Base-by-base conservation (phyloP, 2,329 filamentous ascomycete species). In the Colletotrichum sp. region DNA sequence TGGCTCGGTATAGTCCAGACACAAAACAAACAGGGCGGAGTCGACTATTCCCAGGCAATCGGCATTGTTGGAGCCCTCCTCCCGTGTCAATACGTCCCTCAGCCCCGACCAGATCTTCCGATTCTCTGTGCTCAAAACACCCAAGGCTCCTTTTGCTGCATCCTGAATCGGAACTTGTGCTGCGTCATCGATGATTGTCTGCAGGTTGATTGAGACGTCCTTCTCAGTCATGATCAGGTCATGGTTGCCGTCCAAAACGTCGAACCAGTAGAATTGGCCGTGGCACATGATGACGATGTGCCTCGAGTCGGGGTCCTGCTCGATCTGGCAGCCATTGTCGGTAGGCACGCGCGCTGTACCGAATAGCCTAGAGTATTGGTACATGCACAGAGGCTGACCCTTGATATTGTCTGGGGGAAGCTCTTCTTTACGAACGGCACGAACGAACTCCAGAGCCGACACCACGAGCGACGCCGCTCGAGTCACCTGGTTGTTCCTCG, bases 251-350 rank as follows among this genome's bases (percentile, higher is more conserved):
- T 99, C 97, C 21, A 99, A 88, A 3, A 98, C 96, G 84, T 99
- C 97, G 81, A 99, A 99, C 96, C 96, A 99, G 85, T 99, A 99
- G 81, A 99, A 96, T 80, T 99, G 97, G 3, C 97, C 97, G 78
- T 96, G 95, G 82, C 95, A 98, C 85, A 99, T 90, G 59, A 99
- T 95, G 12, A 98, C 94, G 49, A 99, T 89, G 84, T 99, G 97
- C 86, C 96, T 98, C 5, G 96, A 95, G n/a, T 93, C 92, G 1
- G 96, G 95, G 81, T 99, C 96, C 83, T 99, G 96, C 78, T 96
- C 96, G 81, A 99, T 99, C 80, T 98, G 94, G 83, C 97, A 99
- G 7, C 97, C 97, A 82, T 97, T 93, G 34, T 98, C 95, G 1
- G 96, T 99, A 0, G 97, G 97, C 10, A 99, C 95, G 79, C 97